These are phyloP conservation scores for Auricularia auricula-judae DNA, from an alignment of 768 basidiomycete genomes.

Conservation along the genomic window DNA sequence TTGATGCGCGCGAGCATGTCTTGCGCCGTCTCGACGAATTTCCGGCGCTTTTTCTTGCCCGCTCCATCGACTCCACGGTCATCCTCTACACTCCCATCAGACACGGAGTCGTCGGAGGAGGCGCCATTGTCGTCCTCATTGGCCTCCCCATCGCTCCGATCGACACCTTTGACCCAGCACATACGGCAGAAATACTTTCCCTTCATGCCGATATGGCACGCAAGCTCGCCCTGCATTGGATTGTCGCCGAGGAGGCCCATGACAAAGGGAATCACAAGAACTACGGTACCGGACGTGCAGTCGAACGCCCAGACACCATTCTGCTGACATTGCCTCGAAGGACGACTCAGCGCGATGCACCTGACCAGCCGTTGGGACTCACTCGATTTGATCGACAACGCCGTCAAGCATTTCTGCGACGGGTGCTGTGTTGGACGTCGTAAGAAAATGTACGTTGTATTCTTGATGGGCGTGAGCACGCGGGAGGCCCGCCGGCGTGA, in stretches of 20 bases:
- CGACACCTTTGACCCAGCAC: constrained; percentile 20
- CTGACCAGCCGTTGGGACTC: constrained; percentile 4
- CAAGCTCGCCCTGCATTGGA: constrained; percentile 34
- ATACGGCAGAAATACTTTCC: constrained; percentile 30
- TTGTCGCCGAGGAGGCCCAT: constrained; percentile 28
- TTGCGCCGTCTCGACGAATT: too few species aligned
- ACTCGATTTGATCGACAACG: constrained; percentile 18
- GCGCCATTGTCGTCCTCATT: too few species aligned
- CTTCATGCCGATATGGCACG: constrained; percentile 30
- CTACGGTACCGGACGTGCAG: neutral
- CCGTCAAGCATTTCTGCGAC: constrained; percentile 34
- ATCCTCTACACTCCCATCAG: too few species aligned
- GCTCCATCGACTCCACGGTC: too few species aligned
- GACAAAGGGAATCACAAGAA: constrained; percentile 9
- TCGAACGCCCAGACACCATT: constrained; percentile 32
- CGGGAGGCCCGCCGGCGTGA: constrained; percentile 16
- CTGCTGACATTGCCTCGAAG: constrained; percentile 9
- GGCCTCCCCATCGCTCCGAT: constrained; percentile 9
- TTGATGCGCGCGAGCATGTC: too few species aligned
- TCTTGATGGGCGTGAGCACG: constrained; percentile 1
- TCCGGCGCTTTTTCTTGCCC: too few species aligned
- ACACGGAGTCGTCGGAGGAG: too few species aligned
- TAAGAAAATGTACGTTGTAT: constrained; percentile 5
- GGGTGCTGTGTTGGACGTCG: constrained; percentile 26
- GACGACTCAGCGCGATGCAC: constrained; percentile 8